These are phyloP conservation scores for Backusella westeae DNA, from an alignment of 192 early-diverging fungal genomes.

Conservation along the genomic window DNA sequence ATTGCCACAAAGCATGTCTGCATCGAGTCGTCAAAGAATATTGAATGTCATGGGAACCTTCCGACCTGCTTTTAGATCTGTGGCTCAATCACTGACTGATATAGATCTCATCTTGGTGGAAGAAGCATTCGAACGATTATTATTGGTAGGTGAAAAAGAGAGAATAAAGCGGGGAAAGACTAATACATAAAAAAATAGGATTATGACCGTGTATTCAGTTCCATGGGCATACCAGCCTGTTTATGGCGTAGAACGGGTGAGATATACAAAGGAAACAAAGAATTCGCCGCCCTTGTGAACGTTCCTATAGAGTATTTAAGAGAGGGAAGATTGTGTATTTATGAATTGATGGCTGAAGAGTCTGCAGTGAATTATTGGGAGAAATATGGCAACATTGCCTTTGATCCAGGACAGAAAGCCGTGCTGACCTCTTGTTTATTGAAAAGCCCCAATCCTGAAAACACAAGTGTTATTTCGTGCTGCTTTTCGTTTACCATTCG, in stretches of 20 bases:
- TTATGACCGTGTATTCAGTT: conserved; percentile 93
- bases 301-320: conserved; percentile 80
- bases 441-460: conserved; percentile 52
- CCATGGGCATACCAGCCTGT: conserved; percentile 95
- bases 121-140: conserved; percentile 93
- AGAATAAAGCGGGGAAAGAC: too few species aligned
- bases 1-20: conserved; percentile 55
- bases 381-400: conserved; percentile 97
- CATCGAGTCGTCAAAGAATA: conserved; percentile 73
- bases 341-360: conserved; percentile 81
- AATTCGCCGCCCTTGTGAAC: conserved; percentile 88
- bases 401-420: conserved; percentile 95
- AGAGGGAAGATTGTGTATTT: conserved; percentile 47
- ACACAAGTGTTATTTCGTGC: conserved; percentile 63
- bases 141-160: conserved; percentile 52
- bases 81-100: conserved; percentile 89
- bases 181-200: conserved; percentile 48
- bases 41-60: conserved; percentile 87
- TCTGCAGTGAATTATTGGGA: conserved; percentile 96
- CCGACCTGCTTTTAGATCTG: conserved; percentile 84
- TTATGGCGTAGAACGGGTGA: conserved; percentile 96
- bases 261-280: conserved; percentile 95
- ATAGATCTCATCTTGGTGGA: conserved; percentile 94
- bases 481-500: conserved; percentile 97
- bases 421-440: conserved; percentile 90